These are phyloP conservation scores for Candida rishiriensis DNA, from an alignment of 805 yeast genomes.

Conservation along the genomic window DNA sequence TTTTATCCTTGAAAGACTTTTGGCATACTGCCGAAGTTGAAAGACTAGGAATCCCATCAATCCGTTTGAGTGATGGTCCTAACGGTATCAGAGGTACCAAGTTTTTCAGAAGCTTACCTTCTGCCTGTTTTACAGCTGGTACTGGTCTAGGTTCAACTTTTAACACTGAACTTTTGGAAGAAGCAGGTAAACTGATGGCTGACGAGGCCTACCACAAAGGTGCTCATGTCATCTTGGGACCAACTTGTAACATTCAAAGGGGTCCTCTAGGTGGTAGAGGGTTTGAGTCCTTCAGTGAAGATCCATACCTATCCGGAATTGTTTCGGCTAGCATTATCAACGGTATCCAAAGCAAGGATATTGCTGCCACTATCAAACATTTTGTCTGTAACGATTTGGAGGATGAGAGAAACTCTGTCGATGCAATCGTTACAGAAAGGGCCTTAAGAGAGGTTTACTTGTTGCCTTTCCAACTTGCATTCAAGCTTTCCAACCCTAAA, in stretches of 20 bases:
- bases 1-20: conserved; percentile 32
- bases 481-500: conserved; percentile 47
- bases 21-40: conserved; percentile 38
- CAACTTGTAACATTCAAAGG: conserved; percentile 38
- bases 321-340: conserved; percentile 44
- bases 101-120: conserved; percentile 37
- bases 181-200: conserved; percentile 41
- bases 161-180: conserved; percentile 35
- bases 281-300: conserved; percentile 19
- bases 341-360: conserved; percentile 51
- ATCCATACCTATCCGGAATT: conserved; percentile 35
- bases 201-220: conserved; percentile 41
- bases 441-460: conserved; percentile 64
- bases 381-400: conserved; percentile 63
- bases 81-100: conserved; percentile 45
- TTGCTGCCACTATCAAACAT: conserved; percentile 60
- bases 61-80: conserved; percentile 42
- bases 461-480: conserved; percentile 60
- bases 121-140: conserved; percentile 46
- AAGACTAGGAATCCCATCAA: conserved; percentile 33
- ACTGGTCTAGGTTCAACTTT: conserved; percentile 44
- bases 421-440: conserved; percentile 50
- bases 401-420: conserved; percentile 46
- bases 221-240: conserved; percentile 37
- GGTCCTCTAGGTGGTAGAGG: conserved; percentile 40